Evolutionary conservation across 208 protist genomes (phyloP).

Genomic region (Balamuthia mandrillaris): DNA sequence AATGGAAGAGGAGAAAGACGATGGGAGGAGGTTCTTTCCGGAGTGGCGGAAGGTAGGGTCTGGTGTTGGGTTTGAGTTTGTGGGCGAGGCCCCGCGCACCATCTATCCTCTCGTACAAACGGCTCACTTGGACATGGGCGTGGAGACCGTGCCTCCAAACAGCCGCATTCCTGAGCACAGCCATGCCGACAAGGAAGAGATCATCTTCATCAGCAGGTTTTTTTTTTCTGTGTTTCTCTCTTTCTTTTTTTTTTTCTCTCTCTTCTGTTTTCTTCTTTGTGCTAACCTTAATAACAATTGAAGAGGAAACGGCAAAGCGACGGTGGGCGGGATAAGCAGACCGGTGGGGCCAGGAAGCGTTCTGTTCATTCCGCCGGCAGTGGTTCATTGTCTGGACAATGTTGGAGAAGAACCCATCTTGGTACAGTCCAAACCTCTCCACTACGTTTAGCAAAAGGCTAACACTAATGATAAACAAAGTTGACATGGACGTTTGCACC

Average conservation of each 20-base stretch:
- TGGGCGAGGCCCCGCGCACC: not conserved
- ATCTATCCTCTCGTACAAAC: slow-evolving; percentile 21
- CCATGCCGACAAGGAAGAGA: slow-evolving; percentile 31
- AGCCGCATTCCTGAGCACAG: slow-evolving; percentile 25
- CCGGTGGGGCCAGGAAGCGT: not conserved
- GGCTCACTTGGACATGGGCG: slow-evolving; percentile 18
- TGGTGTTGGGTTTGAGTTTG: too few relatives aligned
- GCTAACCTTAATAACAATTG: not conserved
- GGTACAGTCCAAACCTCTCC: not conserved
- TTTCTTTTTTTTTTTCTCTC: not conserved
- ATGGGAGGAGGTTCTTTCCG: too few relatives aligned
- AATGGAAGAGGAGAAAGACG: too few relatives aligned
- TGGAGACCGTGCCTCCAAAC: not conserved
- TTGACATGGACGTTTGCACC: slow-evolving; percentile 35
- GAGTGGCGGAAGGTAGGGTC: too few relatives aligned
- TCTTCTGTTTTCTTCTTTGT: not conserved
- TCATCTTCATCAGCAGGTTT: slow-evolving; percentile 22
- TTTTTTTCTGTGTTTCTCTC: too few relatives aligned
- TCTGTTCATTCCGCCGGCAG: not conserved
- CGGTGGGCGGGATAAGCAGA: not conserved
- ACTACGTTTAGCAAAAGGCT: not conserved
- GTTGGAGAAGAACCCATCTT: slow-evolving; percentile 17
- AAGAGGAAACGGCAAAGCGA: not conserved
- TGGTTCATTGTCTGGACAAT: not conserved
- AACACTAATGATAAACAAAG: not conserved